Evolutionary conservation across 345 rosid species (phyloP).

Genomic region (Salix udensis): DNA sequence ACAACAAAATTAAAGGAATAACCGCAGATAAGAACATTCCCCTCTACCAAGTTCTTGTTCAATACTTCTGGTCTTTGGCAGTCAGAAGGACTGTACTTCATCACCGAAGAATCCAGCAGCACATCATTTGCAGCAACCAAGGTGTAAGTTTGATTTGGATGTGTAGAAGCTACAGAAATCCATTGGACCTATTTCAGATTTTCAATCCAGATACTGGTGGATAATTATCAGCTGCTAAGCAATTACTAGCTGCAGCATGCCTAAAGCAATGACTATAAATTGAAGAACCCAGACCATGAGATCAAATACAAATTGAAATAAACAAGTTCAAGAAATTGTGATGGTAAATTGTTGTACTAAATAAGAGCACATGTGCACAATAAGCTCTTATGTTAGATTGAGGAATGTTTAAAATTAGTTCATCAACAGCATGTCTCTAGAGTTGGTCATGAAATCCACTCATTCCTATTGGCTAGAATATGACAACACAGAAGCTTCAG

Average conservation of each 20-base stretch:
- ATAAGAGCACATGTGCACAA: background rate
- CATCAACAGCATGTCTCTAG: background rate
- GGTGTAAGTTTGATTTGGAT: constrained; percentile 58
- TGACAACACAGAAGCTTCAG: background rate
- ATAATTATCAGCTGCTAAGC: background rate
- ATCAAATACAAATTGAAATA: background rate
- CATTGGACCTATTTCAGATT: constrained; percentile 19
- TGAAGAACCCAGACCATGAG: background rate
- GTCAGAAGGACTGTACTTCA: constrained; percentile 78
- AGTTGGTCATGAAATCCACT: background rate
- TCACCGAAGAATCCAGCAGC: constrained; percentile 66
- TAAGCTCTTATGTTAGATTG: background rate
- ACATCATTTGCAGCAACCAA: constrained; percentile 98
- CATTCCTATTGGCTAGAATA: background rate
- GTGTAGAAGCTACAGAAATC: constrained; percentile 77
- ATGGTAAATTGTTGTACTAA: background rate
- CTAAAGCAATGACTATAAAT: background rate
- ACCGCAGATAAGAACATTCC: constrained; percentile 96
- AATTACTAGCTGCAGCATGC: background rate
- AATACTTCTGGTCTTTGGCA: constrained; percentile 93
- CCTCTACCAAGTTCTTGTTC: constrained; percentile 77
- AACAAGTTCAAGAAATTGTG: background rate
- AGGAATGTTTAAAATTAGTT: background rate
- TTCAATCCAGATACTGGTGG: constrained; percentile 3
- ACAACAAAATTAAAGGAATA: constrained; percentile 94